Conservation (phyloP, 495 filamentous ascomycete species). For the Xylaria castorea region DNA sequence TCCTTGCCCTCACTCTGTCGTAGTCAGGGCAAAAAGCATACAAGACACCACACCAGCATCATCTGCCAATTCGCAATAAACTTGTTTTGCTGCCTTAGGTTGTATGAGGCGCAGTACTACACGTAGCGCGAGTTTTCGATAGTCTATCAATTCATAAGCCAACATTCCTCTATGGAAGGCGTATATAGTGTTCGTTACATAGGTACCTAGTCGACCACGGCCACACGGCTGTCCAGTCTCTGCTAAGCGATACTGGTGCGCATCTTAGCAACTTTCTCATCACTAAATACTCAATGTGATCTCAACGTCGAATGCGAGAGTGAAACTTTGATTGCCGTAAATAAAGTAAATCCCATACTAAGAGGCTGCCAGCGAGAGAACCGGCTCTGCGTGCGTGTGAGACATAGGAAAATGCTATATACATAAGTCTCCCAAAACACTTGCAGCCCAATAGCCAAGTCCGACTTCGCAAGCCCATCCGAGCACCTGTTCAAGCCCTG, state of each 20-base stretch:
- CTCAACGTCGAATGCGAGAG: not conserved
- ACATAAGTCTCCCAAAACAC: not conserved
- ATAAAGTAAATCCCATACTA: not conserved
- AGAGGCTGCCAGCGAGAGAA: not conserved
- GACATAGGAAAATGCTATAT: not conserved
- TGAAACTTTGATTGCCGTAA: not conserved
- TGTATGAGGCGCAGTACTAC: not conserved
- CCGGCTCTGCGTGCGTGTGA: not conserved
- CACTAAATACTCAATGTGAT: not conserved
- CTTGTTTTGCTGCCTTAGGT: not conserved
- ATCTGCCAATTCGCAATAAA: not conserved
- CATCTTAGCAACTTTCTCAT: not conserved
- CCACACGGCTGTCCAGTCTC: not conserved
- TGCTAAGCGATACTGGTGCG: not conserved
- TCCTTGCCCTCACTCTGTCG: not conserved
- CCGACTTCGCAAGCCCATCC: not conserved
- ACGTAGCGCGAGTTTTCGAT: not conserved
- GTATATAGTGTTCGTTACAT: not conserved
- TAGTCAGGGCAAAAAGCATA: not conserved
- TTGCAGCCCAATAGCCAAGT: not conserved
- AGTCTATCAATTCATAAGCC: not conserved
- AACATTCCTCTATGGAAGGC: not conserved
- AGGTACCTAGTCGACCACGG: not conserved
- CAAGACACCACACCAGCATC: not conserved
- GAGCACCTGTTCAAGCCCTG: not conserved